Percentiles rank a stretch among this genome's conserved stretches.
phyloP scores from a whole-genome alignment of 2,329 filamentous ascomycete genomes.

The Ophiosphaerella herpotricha region DNA sequence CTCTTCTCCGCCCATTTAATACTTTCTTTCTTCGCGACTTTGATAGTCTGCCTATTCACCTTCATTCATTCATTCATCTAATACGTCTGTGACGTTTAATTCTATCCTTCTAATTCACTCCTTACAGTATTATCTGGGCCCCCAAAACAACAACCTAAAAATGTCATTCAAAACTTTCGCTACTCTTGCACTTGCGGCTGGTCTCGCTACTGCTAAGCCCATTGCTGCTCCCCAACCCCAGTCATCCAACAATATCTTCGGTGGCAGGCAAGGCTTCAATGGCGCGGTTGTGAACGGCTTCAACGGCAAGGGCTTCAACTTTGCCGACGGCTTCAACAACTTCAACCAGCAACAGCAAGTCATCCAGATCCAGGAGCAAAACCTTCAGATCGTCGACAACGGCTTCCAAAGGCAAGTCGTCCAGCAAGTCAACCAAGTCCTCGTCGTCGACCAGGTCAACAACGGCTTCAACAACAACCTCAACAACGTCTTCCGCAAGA shows the following conservation, averaged over 20 bases:
- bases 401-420: slow-evolving; percentile 27
- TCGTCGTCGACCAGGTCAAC: slow-evolving; percentile 35
- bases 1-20: slow-evolving; percentile 30
- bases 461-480: slow-evolving; percentile 35
- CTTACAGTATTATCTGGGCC: slow-evolving; percentile 27
- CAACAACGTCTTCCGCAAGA: slow-evolving; percentile 41
- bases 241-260: slow-evolving; percentile 12
- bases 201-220: slow-evolving; percentile 38
- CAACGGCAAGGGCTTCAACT: slow-evolving; percentile 33
- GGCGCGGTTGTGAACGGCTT: slow-evolving; percentile 21
- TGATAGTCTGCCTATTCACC: slow-evolving; percentile 40
- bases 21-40: slow-evolving; percentile 36
- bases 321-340: slow-evolving; percentile 36
- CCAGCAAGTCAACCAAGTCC: slow-evolving; percentile 34
- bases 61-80: slow-evolving; percentile 18
- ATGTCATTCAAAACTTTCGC: slow-evolving; percentile 36
- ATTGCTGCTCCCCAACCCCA: slow-evolving; percentile 25
- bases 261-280: slow-evolving; percentile 9
- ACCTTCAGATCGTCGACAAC: slow-evolving; percentile 32
- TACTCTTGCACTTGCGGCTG: slow-evolving; percentile 37
- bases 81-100: slow-evolving; percentile 42
- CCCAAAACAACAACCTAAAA: slow-evolving; percentile 12
- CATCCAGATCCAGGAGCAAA: slow-evolving; percentile 34
- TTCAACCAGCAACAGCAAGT: slow-evolving; percentile 38
- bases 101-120: slow-evolving; percentile 28